Evolutionary conservation across 306 rosid species (phyloP).

Genomic region (Cyamopsis tetragonoloba): DNA sequence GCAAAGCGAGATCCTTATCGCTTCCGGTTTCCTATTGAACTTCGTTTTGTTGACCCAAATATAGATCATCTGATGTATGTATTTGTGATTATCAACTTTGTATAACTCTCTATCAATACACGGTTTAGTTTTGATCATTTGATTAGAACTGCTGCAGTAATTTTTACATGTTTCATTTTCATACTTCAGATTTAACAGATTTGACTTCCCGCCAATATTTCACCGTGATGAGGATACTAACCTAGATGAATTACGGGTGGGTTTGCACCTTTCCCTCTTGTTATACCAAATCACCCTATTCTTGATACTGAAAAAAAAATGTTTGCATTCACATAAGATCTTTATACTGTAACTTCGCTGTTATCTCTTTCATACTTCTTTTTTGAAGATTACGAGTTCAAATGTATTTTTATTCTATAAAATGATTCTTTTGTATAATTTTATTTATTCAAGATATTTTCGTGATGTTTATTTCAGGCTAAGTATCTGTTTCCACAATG

Average conservation of each 20-base stretch:
- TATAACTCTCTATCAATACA: background rate
- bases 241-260: conserved; percentile 91
- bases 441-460: conserved; percentile 6
- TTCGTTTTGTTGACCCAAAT: conserved; percentile 85
- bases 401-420: background rate
- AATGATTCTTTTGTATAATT: background rate
- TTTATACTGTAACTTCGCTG: background rate
- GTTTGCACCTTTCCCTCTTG: conserved; percentile 49
- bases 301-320: conserved; percentile 8
- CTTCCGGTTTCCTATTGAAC: conserved; percentile 93
- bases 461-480: background rate
- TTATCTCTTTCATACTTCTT: background rate
- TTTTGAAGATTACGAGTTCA: background rate
- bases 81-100: conserved; percentile 27
- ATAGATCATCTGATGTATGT: conserved; percentile 88
- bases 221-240: conserved; percentile 70
- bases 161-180: conserved; percentile 30
- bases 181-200: conserved; percentile 76
- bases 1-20: conserved; percentile 97
- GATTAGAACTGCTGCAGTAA: conserved; percentile 7
- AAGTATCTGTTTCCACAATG: background rate
- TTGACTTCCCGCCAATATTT: conserved; percentile 85
- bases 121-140: conserved; percentile 20
- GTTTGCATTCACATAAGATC: conserved; percentile 1
- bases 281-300: conserved; percentile 1